These are phyloP conservation scores for Aaosphaeria pasadenensis DNA, from an alignment of 2,329 filamentous ascomycete species.

Conservation along the genomic window DNA sequence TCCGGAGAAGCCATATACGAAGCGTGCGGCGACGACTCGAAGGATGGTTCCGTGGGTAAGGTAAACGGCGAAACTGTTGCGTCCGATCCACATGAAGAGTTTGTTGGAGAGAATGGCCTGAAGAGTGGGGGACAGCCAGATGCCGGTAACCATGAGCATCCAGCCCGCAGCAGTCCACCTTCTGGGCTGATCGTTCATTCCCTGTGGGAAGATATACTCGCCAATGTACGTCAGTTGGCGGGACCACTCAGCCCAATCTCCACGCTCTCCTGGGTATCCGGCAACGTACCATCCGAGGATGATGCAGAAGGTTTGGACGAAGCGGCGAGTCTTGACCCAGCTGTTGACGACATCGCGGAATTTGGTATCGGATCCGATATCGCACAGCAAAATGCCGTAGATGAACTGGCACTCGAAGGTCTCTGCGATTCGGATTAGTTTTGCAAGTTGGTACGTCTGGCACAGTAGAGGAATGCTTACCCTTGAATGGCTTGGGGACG, in stretches of 20 bases:
- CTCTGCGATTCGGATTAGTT: conserved; percentile 34
- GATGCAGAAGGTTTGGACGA: conserved; percentile 39
- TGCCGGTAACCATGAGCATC: conserved; percentile 49
- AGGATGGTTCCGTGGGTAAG: conserved; percentile 54
- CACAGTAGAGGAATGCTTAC: conserved; percentile 28
- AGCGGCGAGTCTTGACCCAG: conserved; percentile 36
- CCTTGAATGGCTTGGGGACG: conserved; percentile 44
- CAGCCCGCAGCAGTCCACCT: conserved; percentile 48
- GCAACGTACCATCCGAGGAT: conserved; percentile 47
- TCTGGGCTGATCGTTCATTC: conserved; percentile 41
- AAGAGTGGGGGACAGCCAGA: conserved; percentile 49
- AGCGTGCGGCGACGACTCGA: conserved; percentile 50
- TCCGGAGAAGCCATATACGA: conserved; percentile 51
- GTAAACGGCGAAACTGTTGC: conserved; percentile 56
- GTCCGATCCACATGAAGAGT: conserved; percentile 53
- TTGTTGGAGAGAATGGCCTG: conserved; percentile 51
- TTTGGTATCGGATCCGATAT: conserved; percentile 46
- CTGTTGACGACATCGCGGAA: conserved; percentile 45
- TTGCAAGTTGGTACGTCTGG: conserved; percentile 1
- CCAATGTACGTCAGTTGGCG: conserved; percentile 40
- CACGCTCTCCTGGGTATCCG: conserved; percentile 50
- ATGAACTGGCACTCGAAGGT: conserved; percentile 54
- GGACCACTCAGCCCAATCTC: conserved; percentile 52
- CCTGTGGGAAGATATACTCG: conserved; percentile 47
- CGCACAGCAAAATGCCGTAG: conserved; percentile 52